These are phyloP conservation scores for Gracilaria caudata DNA, from an alignment of 23 red algal genomes.

Conservation along the genomic window DNA sequence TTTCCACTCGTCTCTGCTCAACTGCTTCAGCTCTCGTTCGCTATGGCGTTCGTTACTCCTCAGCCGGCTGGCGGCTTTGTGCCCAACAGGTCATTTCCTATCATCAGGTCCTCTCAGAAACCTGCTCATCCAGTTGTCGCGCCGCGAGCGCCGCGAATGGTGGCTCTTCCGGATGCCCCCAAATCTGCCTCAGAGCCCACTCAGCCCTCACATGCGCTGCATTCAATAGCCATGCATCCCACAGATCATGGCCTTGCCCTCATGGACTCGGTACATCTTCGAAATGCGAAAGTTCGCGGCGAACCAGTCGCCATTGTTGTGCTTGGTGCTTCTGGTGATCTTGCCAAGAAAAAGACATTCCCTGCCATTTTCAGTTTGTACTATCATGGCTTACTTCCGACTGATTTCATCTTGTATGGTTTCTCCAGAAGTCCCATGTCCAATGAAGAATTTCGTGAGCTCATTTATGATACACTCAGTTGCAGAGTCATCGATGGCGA, in stretches of 20 bases:
- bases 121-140: not conserved
- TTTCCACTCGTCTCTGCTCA: too few species aligned
- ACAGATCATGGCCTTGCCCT: conserved; percentile 58
- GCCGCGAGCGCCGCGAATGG: conserved; percentile 8
- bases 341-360: conserved; percentile 96
- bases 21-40: not conserved
- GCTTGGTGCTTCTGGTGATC: conserved; percentile 92
- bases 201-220: not conserved
- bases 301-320: conserved; percentile 83
- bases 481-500: conserved; percentile 94
- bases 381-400: conserved; percentile 93
- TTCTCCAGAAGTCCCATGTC: conserved; percentile 79
- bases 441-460: conserved; percentile 86
- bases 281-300: conserved; percentile 58
- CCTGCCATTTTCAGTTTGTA: conserved; percentile 96
- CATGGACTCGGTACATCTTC: conserved; percentile 80
- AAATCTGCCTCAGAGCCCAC: not conserved
- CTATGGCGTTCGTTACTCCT: conserved; percentile 31
- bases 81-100: not conserved
- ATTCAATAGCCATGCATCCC: not conserved
- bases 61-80: not conserved
- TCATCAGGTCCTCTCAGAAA: conserved; percentile 1
- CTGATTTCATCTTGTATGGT: conserved; percentile 87
- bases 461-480: conserved; percentile 80
- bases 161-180: not conserved